Evolutionary conservation across 805 yeast species (phyloP), one percentile per base, ranked within the genome.

Genomic region (Novakomyces olei): DNA sequence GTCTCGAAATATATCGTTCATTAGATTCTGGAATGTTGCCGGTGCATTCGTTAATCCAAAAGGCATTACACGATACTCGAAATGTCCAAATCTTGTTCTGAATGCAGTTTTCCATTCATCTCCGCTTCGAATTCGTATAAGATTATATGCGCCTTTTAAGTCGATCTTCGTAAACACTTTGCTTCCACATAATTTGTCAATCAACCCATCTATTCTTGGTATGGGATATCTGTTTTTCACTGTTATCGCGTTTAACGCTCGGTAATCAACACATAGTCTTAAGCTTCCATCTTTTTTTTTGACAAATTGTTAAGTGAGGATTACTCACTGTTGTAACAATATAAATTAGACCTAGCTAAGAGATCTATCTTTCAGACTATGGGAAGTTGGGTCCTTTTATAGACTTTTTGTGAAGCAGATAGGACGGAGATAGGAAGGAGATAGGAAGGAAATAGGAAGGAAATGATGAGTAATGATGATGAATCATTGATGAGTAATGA

Each of bases 61-160:
- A 1, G 47, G 50, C 47, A 47, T 43, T 5, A 40, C 48, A 4
- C 18, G 32, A 37, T 41, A 46, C 26, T 45, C 41, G 28, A 32
- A 43, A 4, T 37, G 33, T 7, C 48, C 51, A 5, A n/a, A 4
- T 2, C 20, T 33, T 1, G 47, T 38, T 3, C n/a, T 26, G 24
- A 47, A 47, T n/a, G 48, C 45, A 8, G 47, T 44, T 14, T 44
- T 41, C 8, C 22, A 12, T 8, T 14, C 16, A 26, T 33, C 36
- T 3, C 24, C 20, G 4, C 40, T 79, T 69, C n/a, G 32, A 29
- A 22, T 22, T 10, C 8, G 27, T 4, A 33, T 20, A 12, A 27
- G 36, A 23, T 23, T 9, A 19, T 28, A 33, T 22, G 45, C 47
- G 5, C 34, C 33, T 22, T 30, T 24, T 10, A 44, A 33, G 29